Evolutionary conservation across 2,329 filamentous ascomycete species (phyloP).

Genomic region (Hypoxylon sp.): DNA sequence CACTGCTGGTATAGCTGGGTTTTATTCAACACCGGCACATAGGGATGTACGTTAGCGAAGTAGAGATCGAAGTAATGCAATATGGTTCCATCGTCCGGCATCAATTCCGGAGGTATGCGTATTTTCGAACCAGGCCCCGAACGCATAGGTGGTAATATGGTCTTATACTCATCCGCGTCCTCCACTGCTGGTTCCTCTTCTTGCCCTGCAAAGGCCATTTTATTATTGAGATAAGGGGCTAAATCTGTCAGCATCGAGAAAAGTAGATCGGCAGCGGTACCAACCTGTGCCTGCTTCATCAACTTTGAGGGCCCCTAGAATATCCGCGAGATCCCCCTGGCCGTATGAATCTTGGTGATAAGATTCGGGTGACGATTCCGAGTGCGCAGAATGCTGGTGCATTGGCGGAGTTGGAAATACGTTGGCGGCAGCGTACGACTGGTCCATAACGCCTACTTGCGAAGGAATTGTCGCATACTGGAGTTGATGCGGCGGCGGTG

Average conservation of each 20-base stretch:
- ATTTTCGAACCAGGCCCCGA: conserved; percentile 80
- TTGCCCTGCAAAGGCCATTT: conserved; percentile 57
- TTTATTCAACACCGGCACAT: conserved; percentile 89
- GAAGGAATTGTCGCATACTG: conserved; percentile 67
- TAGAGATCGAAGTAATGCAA: conserved; percentile 90
- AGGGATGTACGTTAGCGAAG: conserved; percentile 91
- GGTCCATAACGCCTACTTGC: conserved; percentile 63
- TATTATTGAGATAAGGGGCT: conserved; percentile 88
- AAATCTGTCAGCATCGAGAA: conserved; percentile 18
- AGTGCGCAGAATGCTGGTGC: conserved; percentile 56
- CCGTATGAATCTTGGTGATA: conserved; percentile 74
- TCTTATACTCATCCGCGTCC: conserved; percentile 79
- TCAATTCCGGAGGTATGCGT: conserved; percentile 89
- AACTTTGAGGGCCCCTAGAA: conserved; percentile 88
- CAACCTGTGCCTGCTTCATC: conserved; percentile 87
- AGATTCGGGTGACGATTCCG: conserved; percentile 61
- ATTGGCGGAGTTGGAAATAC: conserved; percentile 68
- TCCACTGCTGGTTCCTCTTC: conserved; percentile 75
- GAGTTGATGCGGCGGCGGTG: conserved; percentile 60
- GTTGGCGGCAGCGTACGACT: conserved; percentile 61
- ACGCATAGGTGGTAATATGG: conserved; percentile 74
- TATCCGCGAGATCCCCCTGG: conserved; percentile 79
- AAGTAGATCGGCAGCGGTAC: conserved; percentile 48
- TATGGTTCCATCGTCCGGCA: conserved; percentile 87
- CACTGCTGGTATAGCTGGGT: conserved; percentile 88